Evolutionary conservation across 345 rosid genomes (phyloP).

Genomic region (Populus deltoides): DNA sequence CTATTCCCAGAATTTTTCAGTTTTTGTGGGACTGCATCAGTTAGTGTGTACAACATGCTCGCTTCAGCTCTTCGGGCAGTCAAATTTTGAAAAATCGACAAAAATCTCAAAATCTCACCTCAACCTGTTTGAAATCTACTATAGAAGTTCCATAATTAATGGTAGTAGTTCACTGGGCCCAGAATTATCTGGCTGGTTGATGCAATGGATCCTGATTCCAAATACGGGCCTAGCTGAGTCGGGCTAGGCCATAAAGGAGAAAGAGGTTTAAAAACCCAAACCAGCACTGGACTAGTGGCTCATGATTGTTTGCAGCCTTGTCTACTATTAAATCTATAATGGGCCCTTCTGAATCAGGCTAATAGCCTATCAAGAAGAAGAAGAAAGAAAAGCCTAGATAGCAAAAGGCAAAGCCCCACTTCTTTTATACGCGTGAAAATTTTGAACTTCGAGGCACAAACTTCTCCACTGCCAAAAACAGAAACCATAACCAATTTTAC

Average conservation of each 20-base stretch:
- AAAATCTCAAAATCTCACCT: background rate
- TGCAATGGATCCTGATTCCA: background rate
- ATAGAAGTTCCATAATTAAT: background rate
- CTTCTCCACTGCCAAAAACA: background rate
- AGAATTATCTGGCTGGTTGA: background rate
- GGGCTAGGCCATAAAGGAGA: background rate
- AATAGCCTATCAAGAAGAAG: too few relatives aligned
- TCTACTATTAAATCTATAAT: too few relatives aligned
- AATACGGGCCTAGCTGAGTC: background rate
- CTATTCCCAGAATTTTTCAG: background rate
- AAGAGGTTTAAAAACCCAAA: too few relatives aligned
- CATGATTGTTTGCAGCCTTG: too few relatives aligned
- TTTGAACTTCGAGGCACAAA: background rate
- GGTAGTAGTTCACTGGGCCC: background rate
- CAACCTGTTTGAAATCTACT: background rate
- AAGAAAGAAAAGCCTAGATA: too few relatives aligned
- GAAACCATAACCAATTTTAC: background rate
- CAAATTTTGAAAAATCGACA: background rate
- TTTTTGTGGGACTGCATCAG: background rate
- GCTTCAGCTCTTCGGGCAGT: background rate
- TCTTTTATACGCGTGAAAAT: background rate
- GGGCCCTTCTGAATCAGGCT: too few relatives aligned
- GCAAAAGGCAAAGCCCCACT: too few relatives aligned
- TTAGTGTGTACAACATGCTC: background rate
- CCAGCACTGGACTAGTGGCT: too few relatives aligned